Percentiles rank a stretch among this genome's conserved stretches.
Conservation (phyloP, 2,329 filamentous ascomycete genomes). For the Lecanicillium sp. region DNA sequence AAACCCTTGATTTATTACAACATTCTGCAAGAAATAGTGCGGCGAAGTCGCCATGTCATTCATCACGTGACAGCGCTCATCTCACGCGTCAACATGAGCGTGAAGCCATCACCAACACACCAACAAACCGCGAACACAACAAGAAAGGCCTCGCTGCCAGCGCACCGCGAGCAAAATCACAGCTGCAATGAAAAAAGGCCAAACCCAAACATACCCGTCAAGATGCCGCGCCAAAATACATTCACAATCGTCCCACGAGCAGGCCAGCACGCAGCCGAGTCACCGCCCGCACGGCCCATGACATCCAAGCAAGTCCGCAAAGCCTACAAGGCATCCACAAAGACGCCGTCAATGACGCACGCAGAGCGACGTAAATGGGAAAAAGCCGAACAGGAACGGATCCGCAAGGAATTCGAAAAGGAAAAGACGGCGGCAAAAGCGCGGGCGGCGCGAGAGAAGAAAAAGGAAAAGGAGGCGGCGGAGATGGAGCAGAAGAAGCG, state of each 20-base stretch:
- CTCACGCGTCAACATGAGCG: conserved; percentile 7
- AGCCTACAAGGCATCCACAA: conserved; percentile 26
- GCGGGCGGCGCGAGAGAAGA: conserved; percentile 42
- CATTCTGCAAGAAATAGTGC: too few species aligned
- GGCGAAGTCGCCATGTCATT: neutral
- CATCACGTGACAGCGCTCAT: conserved; percentile 11
- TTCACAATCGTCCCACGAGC: conserved; percentile 34
- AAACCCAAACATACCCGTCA: conserved; percentile 6
- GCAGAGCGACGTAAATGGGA: conserved; percentile 30
- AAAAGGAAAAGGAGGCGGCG: conserved; percentile 43
- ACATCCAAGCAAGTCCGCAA: conserved; percentile 33
- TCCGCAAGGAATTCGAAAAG: conserved; percentile 42
- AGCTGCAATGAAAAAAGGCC: neutral
- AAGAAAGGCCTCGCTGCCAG: too few species aligned
- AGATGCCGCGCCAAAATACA: conserved; percentile 32
- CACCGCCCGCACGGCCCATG: conserved; percentile 23
- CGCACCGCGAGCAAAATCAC: neutral
- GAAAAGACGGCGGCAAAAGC: conserved; percentile 40
- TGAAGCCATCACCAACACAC: neutral
- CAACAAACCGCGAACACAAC: neutral
- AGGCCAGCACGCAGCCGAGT: conserved; percentile 13
- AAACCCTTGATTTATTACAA: too few species aligned
- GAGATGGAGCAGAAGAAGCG: conserved; percentile 41
- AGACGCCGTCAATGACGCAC: conserved; percentile 28
- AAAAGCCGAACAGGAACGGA: conserved; percentile 44